Base-by-base conservation (phyloP, 2,329 filamentous ascomycete species). In the Fonsecaea erecta region DNA sequence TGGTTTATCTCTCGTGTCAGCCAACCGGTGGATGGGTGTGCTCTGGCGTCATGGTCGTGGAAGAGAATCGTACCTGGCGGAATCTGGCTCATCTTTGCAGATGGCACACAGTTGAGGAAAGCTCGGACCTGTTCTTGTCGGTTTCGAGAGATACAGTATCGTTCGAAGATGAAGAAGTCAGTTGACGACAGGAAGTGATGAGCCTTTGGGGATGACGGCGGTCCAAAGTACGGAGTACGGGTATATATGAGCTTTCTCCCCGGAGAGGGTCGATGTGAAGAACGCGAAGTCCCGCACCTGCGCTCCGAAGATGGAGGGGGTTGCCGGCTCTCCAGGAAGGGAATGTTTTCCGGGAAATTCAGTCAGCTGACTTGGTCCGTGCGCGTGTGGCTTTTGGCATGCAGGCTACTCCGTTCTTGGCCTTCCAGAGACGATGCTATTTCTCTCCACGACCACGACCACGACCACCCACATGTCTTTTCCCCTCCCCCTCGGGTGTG, bases 61-160 rank as follows among this genome's bases (percentile, higher is more conserved):
- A 12, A 9, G 24, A 8, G 14, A 9, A 51, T 6, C 46, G 37
- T 9, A 63, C 61, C 61, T 58, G 61, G 52, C 52, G 61, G 61
- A 30, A 63, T 57, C 21, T 43, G 37, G 32, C 21, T 52, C 61
- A 63, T 63, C n/a, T 52, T 61, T 40, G 52, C 52, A 14, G 26
- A 18, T 21, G 18, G 24, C 16, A 11, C 8, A 30, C 1, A 35
- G 37, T 8, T 30, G 8, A 30, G 28, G 3, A 30, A 30, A 30
- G 28, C 28, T 30, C 8, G 3, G 28, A 30, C 14, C 37, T n/a
- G 14, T 52, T 52, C 18, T 18, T 26, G 6, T 52, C 18, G 7
- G 11, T 7, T 30, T 24, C 48, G 9, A 30, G 37, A 40, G 14
- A 18, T 40, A n/a, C n/a, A n/a, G 37, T 30, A 30, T 4, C 8